phyloP scores from a whole-genome alignment of 345 rosid genomes.

The Syzygium aqueum region DNA sequence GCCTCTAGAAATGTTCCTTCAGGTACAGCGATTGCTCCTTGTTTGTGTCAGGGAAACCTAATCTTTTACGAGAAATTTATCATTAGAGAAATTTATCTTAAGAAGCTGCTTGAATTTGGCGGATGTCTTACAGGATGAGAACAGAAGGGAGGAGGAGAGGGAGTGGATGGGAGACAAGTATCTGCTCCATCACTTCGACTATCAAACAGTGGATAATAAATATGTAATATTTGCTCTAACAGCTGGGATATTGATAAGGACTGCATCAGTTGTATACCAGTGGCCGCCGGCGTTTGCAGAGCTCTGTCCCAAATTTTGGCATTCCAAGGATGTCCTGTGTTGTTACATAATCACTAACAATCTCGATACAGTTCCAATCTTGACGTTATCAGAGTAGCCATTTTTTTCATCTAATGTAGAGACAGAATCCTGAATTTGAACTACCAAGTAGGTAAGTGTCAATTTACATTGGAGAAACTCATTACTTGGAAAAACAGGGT shows the following conservation, averaged over 20 bases:
- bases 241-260: conserved; percentile 49
- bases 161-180: conserved; percentile 38
- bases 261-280: conserved; percentile 45
- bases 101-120: neutral
- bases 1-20: conserved; percentile 68
- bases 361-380: neutral
- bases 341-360: neutral
- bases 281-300: conserved; percentile 40
- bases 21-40: conserved; percentile 19
- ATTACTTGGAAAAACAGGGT: neutral
- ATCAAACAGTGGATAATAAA: conserved; percentile 14
- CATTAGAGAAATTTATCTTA: neutral
- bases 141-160: conserved; percentile 42
- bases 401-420: neutral
- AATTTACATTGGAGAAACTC: neutral
- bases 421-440: neutral
- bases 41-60: fast-evolving
- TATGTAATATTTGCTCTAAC: conserved; percentile 54
- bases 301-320: conserved; percentile 46
- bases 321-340: neutral
- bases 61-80: neutral
- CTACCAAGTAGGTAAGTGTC: neutral
- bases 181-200: conserved; percentile 54
- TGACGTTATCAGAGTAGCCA: neutral
- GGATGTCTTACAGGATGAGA: conserved; percentile 25